A percentile compares a stretch with the other conserved stretches of the same genome.
Conservation (phyloP, 1,139 yeast species). For the Candida albicans region DNA sequence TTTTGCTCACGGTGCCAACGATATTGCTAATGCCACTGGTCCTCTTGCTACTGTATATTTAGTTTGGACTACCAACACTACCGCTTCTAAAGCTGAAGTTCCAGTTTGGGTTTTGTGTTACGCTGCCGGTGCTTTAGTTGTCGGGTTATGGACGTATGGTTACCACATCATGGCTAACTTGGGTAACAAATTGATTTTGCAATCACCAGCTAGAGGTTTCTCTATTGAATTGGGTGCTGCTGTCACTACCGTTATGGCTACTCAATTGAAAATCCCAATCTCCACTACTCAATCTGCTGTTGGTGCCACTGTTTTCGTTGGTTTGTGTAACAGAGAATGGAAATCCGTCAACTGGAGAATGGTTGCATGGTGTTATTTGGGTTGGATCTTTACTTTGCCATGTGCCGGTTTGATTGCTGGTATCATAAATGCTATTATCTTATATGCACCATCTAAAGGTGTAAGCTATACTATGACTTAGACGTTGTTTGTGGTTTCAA, state of each 20-base stretch:
- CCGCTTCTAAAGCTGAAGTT: slow-evolving; percentile 52
- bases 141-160: slow-evolving; percentile 75
- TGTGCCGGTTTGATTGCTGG: slow-evolving; percentile 76
- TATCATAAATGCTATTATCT: slow-evolving; percentile 59
- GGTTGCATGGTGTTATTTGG: slow-evolving; percentile 68
- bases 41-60: slow-evolving; percentile 68
- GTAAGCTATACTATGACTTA: slow-evolving; percentile 25
- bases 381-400: slow-evolving; percentile 76
- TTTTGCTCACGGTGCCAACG: slow-evolving; percentile 82
- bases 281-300: slow-evolving; percentile 82
- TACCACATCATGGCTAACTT: slow-evolving; percentile 69
- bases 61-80: slow-evolving; percentile 57
- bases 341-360: slow-evolving; percentile 77
- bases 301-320: slow-evolving; percentile 77
- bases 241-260: slow-evolving; percentile 71
- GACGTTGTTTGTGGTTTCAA: neutral
- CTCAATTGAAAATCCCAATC: slow-evolving; percentile 68
- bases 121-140: slow-evolving; percentile 65
- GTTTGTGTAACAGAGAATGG: slow-evolving; percentile 65
- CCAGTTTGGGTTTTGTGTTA: slow-evolving; percentile 73
- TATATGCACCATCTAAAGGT: slow-evolving; percentile 64
- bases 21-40: slow-evolving; percentile 77
- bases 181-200: slow-evolving; percentile 74
- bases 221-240: slow-evolving; percentile 81
- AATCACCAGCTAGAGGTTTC: slow-evolving; percentile 82